A percentile compares a stretch with the other conserved stretches of the same genome.
phyloP scores from a whole-genome alignment of 2,329 filamentous ascomycete genomes.

The Escovopsis sp. region DNA sequence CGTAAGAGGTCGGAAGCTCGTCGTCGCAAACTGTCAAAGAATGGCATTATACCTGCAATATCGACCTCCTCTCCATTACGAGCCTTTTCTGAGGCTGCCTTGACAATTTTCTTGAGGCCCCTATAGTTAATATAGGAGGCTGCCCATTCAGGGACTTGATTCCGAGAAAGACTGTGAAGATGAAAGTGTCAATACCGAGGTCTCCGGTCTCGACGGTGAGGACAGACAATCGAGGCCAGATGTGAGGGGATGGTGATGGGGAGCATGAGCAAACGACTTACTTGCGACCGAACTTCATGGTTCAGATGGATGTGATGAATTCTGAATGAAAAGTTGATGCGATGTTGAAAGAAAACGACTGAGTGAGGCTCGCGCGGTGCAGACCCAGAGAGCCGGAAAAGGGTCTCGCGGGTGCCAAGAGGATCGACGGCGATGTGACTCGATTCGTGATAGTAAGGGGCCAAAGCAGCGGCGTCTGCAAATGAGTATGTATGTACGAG shows the following conservation, averaged over 20 bases:
- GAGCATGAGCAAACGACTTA: conserved; percentile 21
- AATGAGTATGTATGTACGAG: too few relatives aligned
- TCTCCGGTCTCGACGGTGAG: too few relatives aligned
- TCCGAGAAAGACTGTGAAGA: conserved; percentile 48
- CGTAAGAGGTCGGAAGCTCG: conserved; percentile 18
- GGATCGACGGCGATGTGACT: too few relatives aligned
- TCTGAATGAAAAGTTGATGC: too few relatives aligned
- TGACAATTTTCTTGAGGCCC: conserved; percentile 88
- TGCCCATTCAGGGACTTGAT: conserved; percentile 80
- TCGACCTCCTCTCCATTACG: conserved; percentile 64
- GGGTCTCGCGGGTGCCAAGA: too few relatives aligned
- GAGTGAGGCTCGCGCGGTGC: too few relatives aligned
- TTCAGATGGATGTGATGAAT: neutral
- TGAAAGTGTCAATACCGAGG: conserved; percentile 5
- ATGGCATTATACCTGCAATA: conserved; percentile 62
- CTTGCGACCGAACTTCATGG: conserved; percentile 52
- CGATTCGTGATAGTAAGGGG: too few relatives aligned
- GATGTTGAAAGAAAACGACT: too few relatives aligned
- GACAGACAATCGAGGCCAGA: too few relatives aligned
- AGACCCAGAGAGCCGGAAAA: too few relatives aligned
- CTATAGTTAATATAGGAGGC: conserved; percentile 81
- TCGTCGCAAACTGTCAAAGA: conserved; percentile 1
- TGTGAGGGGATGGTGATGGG: neutral
- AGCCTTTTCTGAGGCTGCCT: conserved; percentile 51
- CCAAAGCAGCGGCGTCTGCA: too few relatives aligned